Conservation (phyloP, 495 filamentous ascomycete species). For the Annulohypoxylon maeteangense region DNA sequence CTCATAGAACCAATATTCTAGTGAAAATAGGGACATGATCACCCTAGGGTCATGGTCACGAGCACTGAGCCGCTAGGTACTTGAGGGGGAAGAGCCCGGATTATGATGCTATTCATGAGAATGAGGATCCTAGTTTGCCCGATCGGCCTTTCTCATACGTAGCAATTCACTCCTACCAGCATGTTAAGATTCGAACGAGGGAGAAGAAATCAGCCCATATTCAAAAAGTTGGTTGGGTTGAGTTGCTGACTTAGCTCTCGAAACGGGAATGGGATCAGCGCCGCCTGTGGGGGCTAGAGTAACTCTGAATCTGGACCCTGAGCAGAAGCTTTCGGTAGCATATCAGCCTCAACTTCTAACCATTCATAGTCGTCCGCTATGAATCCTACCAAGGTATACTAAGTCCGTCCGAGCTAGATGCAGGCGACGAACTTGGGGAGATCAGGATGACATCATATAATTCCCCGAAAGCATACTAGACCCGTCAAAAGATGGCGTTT, state of each 20-base stretch:
- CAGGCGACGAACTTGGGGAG: background rate
- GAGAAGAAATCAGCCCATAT: constrained; percentile 41
- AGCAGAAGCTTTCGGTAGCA: constrained; percentile 8
- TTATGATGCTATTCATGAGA: constrained; percentile 21
- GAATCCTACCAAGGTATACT: background rate
- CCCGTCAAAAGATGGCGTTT: constrained; percentile 19
- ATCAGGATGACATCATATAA: constrained; percentile 40
- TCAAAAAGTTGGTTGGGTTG: constrained; percentile 22
- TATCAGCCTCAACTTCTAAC: constrained; percentile 33
- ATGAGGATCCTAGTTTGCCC: constrained; percentile 34
- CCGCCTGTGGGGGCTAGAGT: constrained; percentile 24
- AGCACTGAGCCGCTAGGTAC: constrained; percentile 16
- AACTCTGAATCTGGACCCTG: constrained; percentile 30
- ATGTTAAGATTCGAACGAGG: constrained; percentile 6
- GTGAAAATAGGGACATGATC: constrained; percentile 31
- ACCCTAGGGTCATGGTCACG: constrained; percentile 28
- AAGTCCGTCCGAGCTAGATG: background rate
- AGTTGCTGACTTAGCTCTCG: constrained; percentile 16
- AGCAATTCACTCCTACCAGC: constrained; percentile 13
- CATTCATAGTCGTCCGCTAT: constrained; percentile 5
- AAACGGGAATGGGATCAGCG: constrained; percentile 37
- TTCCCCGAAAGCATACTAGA: constrained; percentile 14
- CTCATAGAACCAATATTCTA: constrained; percentile 29
- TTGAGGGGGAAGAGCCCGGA: constrained; percentile 12
- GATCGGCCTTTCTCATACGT: constrained; percentile 32